These are phyloP conservation scores for Geranomyces variabilis DNA, from an alignment of 192 early-diverging fungal genomes.

Conservation along the genomic window DNA sequence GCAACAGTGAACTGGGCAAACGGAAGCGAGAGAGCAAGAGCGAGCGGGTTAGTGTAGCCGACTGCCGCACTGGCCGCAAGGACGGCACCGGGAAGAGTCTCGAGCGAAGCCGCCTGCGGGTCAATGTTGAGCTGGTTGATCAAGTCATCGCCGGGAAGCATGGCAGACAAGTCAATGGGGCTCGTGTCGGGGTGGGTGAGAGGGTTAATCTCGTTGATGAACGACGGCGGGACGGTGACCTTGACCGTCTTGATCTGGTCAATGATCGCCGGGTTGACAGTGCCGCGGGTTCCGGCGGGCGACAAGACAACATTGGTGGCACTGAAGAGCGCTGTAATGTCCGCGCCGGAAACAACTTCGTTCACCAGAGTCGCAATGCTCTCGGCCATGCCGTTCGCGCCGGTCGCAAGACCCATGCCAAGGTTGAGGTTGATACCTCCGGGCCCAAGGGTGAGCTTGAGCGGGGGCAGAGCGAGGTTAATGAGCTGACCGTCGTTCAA, in stretches of 20 bases:
- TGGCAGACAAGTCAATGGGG: constrained; percentile 38
- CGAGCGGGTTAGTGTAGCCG: constrained; percentile 37
- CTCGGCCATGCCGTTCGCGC: constrained; percentile 33
- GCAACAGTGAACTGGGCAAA: constrained; percentile 25
- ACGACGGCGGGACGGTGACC: constrained; percentile 15
- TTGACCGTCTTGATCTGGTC: constrained; percentile 37
- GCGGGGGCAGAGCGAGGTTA: constrained; percentile 28
- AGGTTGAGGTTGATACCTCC: constrained; percentile 20
- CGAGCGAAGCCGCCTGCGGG: constrained; percentile 19
- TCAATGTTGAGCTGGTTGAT: constrained; percentile 24
- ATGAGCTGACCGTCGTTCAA: constrained; percentile 24
- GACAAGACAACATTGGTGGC: constrained; percentile 33
- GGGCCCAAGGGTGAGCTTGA: constrained; percentile 28
- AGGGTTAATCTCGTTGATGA: constrained; percentile 18
- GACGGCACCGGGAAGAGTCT: constrained; percentile 23
- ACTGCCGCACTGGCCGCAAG: constrained; percentile 25
- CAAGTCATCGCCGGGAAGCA: constrained; percentile 32
- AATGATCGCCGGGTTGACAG: constrained; percentile 35
- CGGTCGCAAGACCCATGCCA: constrained; percentile 25
- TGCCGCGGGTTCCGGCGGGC: constrained; percentile 37
- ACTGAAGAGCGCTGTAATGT: constrained; percentile 17
- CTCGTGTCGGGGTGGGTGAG: constrained; percentile 13
- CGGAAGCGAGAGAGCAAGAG: constrained; percentile 38
- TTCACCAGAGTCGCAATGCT: constrained; percentile 35
- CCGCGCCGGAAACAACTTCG: constrained; percentile 19